Percentiles rank a stretch among this genome's conserved stretches.
Evolutionary conservation across 2,329 filamentous ascomycete genomes (phyloP).

Genomic region (Clarireedia hainanense): DNA sequence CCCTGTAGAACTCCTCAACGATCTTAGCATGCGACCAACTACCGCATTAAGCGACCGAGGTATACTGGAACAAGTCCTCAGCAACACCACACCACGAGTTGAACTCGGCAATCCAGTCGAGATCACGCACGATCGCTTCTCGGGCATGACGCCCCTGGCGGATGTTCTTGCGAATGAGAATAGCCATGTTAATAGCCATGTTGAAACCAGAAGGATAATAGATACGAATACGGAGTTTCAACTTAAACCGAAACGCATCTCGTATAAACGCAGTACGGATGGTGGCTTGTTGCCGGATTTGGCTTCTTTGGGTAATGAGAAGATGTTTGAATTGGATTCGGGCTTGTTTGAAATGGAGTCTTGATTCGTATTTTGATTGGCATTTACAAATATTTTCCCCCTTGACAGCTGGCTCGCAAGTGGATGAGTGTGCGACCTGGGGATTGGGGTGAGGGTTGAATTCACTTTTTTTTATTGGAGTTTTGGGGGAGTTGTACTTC

Average conservation of each 20-base stretch:
- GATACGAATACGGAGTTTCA: background rate
- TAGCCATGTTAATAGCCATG: background rate
- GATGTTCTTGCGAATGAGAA: background rate
- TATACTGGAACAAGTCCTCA: constrained; percentile 28
- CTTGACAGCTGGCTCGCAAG: no score
- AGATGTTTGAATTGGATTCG: constrained; percentile 12
- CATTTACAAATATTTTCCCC: no score
- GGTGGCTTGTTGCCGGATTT: constrained; percentile 4
- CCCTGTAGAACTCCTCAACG: constrained; percentile 13
- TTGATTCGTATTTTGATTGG: background rate
- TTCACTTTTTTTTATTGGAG: no score
- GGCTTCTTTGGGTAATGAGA: constrained; percentile 8
- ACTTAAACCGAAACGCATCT: constrained; percentile 2
- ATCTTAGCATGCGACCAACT: constrained; percentile 23
- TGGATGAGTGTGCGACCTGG: no score
- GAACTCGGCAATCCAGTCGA: constrained; percentile 26
- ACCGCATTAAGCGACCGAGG: constrained; percentile 26
- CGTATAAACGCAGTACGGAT: constrained; percentile 7
- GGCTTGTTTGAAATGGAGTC: constrained; percentile 12
- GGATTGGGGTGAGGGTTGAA: no score
- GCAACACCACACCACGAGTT: constrained; percentile 26
- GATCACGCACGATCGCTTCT: constrained; percentile 15
- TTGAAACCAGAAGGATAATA: constrained; percentile 2
- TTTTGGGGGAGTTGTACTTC: no score
- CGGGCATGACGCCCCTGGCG: constrained; percentile 9